Evolutionary conservation across 768 basidiomycete species (phyloP), one percentile per base, ranked within the genome.

Genomic region (Russula abietina): DNA sequence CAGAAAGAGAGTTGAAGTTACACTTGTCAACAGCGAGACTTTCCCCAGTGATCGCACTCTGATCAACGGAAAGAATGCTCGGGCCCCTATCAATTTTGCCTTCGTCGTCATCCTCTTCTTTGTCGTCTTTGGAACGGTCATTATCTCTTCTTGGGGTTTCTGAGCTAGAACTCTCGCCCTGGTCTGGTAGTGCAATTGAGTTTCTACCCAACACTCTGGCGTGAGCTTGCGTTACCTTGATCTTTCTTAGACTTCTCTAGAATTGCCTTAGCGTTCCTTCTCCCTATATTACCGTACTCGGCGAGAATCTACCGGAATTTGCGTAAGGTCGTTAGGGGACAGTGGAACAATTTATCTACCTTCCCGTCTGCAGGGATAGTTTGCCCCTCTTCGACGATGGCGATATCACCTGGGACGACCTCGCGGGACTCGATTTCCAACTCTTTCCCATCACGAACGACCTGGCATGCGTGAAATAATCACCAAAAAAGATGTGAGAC

Each of bases 11-110:
- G n/a, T n/a, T n/a, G 36, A 57, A 32, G 3, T 24, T 66, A 66
- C 62, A 79, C 65, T 81, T 81, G 67, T 80, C 78, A 26, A 77
- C 76, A 12, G 80, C 77, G 16, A 81, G 73, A 22, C 75, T 76
- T 67, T 81, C 80, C 36, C 79, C 79, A 0, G 79, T 80, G 55
- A 80, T 78, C 17, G 78, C 78, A 33, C 73, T 75, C 65, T 81
- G 79, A 65, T 81, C 79, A 38, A 78, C 76, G 17, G 76, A 73
- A 62, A 71, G 69, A 45, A 80, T 55, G 10, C 73, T 73, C 4
- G 80, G 77, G 9, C 79, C 80, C 33, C 74, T 77, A 63, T 77
- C 70, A 2, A 65, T 67, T 22, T 65, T 64, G 41, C 43, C 61
- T 53, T 38, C 53, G 33, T 69, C 69, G 30, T 55, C 65, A 55